These are phyloP conservation scores for Amaranthus tricolor DNA, from an alignment of 179 eudicot genomes.

Conservation along the genomic window DNA sequence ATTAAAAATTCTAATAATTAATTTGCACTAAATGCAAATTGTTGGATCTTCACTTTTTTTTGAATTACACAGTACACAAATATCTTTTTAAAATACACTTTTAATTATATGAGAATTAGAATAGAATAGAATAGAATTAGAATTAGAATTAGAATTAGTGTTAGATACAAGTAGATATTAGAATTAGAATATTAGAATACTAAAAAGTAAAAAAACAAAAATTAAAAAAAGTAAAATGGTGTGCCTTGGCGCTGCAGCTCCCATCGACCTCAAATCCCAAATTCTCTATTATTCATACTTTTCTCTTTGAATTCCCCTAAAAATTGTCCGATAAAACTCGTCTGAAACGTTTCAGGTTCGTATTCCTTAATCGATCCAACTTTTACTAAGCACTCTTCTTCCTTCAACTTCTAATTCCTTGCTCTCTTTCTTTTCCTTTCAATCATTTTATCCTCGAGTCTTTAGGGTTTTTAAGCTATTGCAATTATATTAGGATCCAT, in stretches of 20 bases:
- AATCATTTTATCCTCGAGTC: not conserved
- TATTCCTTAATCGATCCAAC: slow-evolving; percentile 18
- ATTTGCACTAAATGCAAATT: no score
- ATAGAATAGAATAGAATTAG: no score
- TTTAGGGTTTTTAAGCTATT: slow-evolving; percentile 27
- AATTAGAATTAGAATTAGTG: no score
- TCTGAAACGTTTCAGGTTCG: slow-evolving; percentile 33
- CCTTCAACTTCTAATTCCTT: not conserved
- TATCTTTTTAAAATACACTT: no score
- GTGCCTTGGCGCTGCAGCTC: slow-evolving; percentile 22
- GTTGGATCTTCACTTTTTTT: no score
- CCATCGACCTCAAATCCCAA: slow-evolving; percentile 30
- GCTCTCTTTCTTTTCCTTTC: not conserved
- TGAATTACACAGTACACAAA: no score
- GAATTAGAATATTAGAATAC: no score
- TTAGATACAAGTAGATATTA: no score
- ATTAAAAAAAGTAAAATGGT: not conserved
- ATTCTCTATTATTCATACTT: not conserved
- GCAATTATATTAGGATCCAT: slow-evolving; percentile 18
- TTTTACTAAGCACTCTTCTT: slow-evolving; percentile 3
- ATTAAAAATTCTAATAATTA: no score
- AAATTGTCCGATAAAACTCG: slow-evolving; percentile 16
- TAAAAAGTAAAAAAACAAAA: no score
- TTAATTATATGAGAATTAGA: no score
- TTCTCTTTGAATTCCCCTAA: slow-evolving; percentile 17